Percentiles rank a stretch among this genome's conserved stretches.
Conservation (phyloP, 78 protist genomes). For the Anaeramoeba ignava region DNA sequence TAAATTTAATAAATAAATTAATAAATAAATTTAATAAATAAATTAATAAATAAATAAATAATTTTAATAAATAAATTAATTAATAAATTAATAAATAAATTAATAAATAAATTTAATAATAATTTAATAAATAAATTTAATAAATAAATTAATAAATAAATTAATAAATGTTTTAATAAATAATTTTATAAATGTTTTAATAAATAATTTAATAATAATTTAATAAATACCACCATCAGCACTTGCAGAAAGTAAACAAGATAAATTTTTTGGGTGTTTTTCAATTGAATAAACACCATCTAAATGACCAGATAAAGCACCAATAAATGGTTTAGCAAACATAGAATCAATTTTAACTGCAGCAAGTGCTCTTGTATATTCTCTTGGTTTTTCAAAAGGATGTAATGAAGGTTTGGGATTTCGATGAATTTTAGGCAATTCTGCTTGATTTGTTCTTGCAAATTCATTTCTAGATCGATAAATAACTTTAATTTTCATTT, state of each 20-base stretch:
- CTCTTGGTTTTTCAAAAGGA: conserved; percentile 75
- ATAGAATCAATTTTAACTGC: conserved; percentile 71
- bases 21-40: too few relatives aligned
- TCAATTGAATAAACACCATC: conserved; percentile 51
- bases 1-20: too few relatives aligned
- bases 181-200: too few relatives aligned
- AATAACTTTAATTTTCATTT: conserved; percentile 57
- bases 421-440: conserved; percentile 31
- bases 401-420: conserved; percentile 68
- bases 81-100: too few relatives aligned
- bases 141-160: too few relatives aligned
- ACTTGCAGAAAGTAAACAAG: conserved; percentile 14
- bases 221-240: conserved; percentile 31
- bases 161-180: too few relatives aligned
- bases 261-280: conserved; percentile 1
- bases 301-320: conserved; percentile 48
- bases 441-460: conserved; percentile 29
- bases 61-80: too few relatives aligned
- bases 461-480: conserved; percentile 42
- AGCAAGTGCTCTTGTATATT: conserved; percentile 61
- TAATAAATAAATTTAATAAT: too few relatives aligned
- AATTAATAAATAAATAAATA: too few relatives aligned
- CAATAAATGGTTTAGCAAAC: conserved; percentile 87
- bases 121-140: too few relatives aligned
- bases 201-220: too few relatives aligned